phyloP scores from a whole-genome alignment of 768 basidiomycete species.

The Myochromella boudieri region DNA sequence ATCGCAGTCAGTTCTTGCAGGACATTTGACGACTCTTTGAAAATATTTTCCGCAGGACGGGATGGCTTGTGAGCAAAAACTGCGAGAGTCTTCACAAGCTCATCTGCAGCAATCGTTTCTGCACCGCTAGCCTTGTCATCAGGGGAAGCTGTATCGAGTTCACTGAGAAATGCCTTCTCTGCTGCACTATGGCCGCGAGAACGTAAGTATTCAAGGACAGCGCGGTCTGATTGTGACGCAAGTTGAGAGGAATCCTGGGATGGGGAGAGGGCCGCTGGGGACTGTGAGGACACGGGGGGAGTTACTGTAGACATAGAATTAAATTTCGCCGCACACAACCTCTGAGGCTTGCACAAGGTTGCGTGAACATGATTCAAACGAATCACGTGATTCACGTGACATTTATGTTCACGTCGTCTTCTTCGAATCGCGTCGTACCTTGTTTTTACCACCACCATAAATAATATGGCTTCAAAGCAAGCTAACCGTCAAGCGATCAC shows the following conservation, averaged over 20 bases:
- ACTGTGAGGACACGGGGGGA: conserved; percentile 51
- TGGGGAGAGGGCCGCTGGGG: conserved; percentile 48
- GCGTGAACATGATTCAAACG: not conserved
- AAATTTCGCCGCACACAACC: too few relatives aligned
- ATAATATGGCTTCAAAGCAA: conserved; percentile 45
- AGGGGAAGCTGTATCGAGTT: conserved; percentile 41
- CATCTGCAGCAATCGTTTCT: conserved; percentile 44
- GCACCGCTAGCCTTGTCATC: conserved; percentile 42
- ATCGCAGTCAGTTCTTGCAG: conserved; percentile 67
- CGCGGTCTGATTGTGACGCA: conserved; percentile 38
- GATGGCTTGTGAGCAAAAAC: conserved; percentile 71
- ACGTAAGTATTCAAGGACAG: conserved; percentile 49
- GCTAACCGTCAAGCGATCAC: conserved; percentile 78
- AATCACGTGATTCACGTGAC: conserved; percentile 32
- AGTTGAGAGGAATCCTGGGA: conserved; percentile 34
- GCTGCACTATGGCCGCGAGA: conserved; percentile 45
- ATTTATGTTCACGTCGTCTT: not conserved
- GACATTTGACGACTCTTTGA: conserved; percentile 66
- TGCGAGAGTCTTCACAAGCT: conserved; percentile 57
- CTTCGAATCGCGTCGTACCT: not conserved
- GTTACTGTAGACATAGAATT: conserved; percentile 30
- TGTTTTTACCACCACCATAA: conserved; percentile 5
- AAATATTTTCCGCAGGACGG: conserved; percentile 64
- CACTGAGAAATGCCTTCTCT: conserved; percentile 49
- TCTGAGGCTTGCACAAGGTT: not conserved